These are phyloP conservation scores for Colletotrichum sp. DNA, from an alignment of 2,329 filamentous ascomycete species.

Conservation along the genomic window DNA sequence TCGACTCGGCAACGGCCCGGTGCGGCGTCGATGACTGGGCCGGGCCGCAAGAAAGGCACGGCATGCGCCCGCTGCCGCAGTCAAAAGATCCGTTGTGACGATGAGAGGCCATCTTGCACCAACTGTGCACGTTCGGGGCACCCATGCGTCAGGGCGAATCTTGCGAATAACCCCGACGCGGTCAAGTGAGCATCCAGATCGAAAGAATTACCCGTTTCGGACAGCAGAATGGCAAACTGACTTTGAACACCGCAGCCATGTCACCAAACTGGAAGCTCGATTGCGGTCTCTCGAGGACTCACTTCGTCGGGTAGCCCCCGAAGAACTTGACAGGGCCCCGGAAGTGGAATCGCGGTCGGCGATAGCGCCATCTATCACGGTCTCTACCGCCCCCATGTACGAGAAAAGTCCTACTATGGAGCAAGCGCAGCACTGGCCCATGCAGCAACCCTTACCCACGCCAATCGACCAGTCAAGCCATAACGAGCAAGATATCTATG, in stretches of 20 bases:
- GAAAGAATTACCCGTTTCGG: not conserved
- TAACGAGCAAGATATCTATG: not conserved
- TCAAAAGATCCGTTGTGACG: conserved; percentile 36
- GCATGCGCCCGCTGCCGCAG: conserved; percentile 35
- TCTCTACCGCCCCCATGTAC: not conserved
- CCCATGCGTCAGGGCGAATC: conserved; percentile 28
- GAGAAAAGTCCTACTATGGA: not conserved
- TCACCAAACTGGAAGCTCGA: not conserved
- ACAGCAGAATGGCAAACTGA: not conserved
- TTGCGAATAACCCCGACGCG: not conserved
- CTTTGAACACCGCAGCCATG: not conserved
- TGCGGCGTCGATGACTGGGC: not conserved
- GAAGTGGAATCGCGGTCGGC: not conserved
- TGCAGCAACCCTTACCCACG: not conserved
- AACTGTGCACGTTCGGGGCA: conserved; percentile 33
- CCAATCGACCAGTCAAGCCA: not conserved
- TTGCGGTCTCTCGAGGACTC: not conserved
- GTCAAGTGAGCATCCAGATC: not conserved
- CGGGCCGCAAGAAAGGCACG: conserved; percentile 31
- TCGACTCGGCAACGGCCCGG: not conserved
- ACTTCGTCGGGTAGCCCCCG: not conserved
- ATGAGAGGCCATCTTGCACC: conserved; percentile 30
- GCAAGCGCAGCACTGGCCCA: not conserved
- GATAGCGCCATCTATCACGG: not conserved
- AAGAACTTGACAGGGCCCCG: not conserved